phyloP scores from a whole-genome alignment of 1,284 basidiomycete species.

The Xerocomus nothofagi region DNA sequence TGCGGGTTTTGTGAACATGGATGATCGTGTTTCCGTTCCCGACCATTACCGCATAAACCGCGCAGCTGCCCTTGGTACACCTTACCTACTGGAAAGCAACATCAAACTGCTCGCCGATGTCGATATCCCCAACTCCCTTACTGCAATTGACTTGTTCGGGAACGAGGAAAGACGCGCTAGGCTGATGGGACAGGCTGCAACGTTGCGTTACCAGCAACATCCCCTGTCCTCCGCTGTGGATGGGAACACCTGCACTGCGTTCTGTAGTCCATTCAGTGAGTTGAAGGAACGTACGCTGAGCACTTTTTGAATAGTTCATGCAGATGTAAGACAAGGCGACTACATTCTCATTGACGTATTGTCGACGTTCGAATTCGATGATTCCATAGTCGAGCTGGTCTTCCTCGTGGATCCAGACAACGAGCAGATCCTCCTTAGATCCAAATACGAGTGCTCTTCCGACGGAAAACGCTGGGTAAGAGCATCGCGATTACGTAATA shows the following conservation, averaged over 20 bases:
- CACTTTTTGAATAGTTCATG: slow-evolving; percentile 15
- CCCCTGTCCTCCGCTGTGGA: slow-evolving; percentile 60
- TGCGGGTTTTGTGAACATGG: slow-evolving; percentile 15
- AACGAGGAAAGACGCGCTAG: slow-evolving; percentile 40
- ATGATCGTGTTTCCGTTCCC: not conserved
- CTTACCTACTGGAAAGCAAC: slow-evolving; percentile 57
- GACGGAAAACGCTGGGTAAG: slow-evolving; percentile 47
- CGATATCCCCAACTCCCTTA: slow-evolving; percentile 24
- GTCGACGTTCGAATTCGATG: slow-evolving; percentile 26
- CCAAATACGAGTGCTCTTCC: slow-evolving; percentile 40
- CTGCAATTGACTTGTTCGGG: slow-evolving; percentile 41
- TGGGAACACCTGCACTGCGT: slow-evolving; percentile 46
- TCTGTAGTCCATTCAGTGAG: slow-evolving; percentile 49
- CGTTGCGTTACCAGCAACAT: slow-evolving; percentile 43
- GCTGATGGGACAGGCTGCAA: slow-evolving; percentile 36
- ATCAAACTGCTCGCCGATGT: slow-evolving; percentile 46
- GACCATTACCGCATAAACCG: slow-evolving; percentile 24
- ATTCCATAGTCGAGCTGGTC: slow-evolving; percentile 39
- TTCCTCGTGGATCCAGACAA: slow-evolving; percentile 46
- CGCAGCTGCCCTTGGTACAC: slow-evolving; percentile 46
- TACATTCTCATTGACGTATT: slow-evolving; percentile 48
- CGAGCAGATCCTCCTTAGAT: slow-evolving; percentile 39
- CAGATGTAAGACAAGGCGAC: slow-evolving; percentile 43
- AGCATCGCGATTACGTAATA: slow-evolving; percentile 16
- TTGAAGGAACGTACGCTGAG: slow-evolving; percentile 1